phyloP scores from a whole-genome alignment of 805 yeast species.

The Lipomyces sp. region DNA sequence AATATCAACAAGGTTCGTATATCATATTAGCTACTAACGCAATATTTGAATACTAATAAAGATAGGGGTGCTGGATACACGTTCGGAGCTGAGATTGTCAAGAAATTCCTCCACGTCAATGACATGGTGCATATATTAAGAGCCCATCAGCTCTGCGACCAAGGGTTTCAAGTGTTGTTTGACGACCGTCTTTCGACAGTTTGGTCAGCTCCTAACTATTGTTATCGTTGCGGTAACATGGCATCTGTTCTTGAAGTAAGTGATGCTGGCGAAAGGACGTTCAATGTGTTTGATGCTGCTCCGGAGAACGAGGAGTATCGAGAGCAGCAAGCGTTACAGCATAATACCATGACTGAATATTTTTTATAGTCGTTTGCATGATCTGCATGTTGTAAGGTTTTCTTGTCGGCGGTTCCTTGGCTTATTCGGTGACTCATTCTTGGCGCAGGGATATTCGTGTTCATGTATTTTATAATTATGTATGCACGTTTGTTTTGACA shows the following conservation, averaged over 20 bases:
- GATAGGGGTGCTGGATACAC: slow-evolving; percentile 94
- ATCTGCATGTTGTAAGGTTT: background rate
- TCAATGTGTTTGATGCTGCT: slow-evolving; percentile 95
- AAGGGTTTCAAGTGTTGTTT: slow-evolving; percentile 92
- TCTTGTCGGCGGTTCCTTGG: background rate
- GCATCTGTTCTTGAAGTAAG: slow-evolving; percentile 94
- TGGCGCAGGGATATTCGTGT: background rate
- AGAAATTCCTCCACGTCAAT: slow-evolving; percentile 80
- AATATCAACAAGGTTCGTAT: slow-evolving; percentile 62
- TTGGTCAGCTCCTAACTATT: slow-evolving; percentile 98
- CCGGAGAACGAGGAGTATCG: slow-evolving; percentile 77
- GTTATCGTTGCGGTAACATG: slow-evolving; percentile 94
- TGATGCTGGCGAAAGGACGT: slow-evolving; percentile 67
- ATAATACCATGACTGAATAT: slow-evolving; percentile 30
- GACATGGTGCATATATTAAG: slow-evolving; percentile 79
- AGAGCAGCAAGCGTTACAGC: slow-evolving; percentile 36
- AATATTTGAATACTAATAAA: background rate
- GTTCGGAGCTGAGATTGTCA: slow-evolving; percentile 89
- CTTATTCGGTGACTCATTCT: background rate
- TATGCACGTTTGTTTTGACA: background rate
- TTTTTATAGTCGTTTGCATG: slow-evolving; percentile 23
- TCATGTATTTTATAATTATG: background rate
- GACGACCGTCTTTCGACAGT: slow-evolving; percentile 91
- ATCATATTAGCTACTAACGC: background rate
- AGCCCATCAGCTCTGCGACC: slow-evolving; percentile 96